phyloP scores from a whole-genome alignment of 225 moss, liverwort and hornwort species.

The Rhytidiadelphus loreus region DNA sequence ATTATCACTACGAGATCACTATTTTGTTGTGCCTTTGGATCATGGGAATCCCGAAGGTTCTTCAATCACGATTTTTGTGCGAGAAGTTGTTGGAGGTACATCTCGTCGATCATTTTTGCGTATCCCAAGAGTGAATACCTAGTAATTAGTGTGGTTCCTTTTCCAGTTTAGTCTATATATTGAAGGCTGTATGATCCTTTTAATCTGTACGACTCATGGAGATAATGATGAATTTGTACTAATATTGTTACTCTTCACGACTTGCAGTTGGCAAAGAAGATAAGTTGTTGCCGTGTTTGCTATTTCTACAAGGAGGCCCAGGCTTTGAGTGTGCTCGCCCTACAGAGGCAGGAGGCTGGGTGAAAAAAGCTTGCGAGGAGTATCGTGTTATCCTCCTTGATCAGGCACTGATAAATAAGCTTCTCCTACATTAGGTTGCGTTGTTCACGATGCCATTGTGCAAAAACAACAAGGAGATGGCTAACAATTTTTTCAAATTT shows the following conservation, averaged over 20 bases:
- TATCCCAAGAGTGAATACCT: background rate
- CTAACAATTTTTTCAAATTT: background rate
- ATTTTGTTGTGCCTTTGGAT: constrained; percentile 79
- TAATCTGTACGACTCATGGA: background rate
- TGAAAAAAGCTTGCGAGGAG: constrained; percentile 92
- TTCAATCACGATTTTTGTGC: constrained; percentile 71
- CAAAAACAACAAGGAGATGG: background rate
- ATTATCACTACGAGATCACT: constrained; percentile 67
- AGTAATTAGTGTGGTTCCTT: background rate
- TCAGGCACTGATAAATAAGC: constrained; percentile 40
- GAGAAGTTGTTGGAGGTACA: constrained; percentile 81
- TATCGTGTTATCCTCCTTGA: constrained; percentile 85
- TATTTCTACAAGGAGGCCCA: constrained; percentile 90
- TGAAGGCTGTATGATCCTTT: background rate
- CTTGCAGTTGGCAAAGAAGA: constrained; percentile 83
- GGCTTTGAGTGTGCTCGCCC: constrained; percentile 83
- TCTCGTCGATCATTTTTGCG: background rate
- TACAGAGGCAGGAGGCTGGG: constrained; percentile 78
- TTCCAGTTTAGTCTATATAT: background rate
- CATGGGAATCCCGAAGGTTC: constrained; percentile 39
- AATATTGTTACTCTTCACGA: background rate
- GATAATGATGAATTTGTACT: background rate
- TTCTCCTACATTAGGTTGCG: background rate
- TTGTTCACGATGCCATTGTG: background rate
- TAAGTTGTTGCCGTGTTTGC: constrained; percentile 57